Conservation (phyloP, 805 yeast genomes). For the Spathaspora passalidarum region DNA sequence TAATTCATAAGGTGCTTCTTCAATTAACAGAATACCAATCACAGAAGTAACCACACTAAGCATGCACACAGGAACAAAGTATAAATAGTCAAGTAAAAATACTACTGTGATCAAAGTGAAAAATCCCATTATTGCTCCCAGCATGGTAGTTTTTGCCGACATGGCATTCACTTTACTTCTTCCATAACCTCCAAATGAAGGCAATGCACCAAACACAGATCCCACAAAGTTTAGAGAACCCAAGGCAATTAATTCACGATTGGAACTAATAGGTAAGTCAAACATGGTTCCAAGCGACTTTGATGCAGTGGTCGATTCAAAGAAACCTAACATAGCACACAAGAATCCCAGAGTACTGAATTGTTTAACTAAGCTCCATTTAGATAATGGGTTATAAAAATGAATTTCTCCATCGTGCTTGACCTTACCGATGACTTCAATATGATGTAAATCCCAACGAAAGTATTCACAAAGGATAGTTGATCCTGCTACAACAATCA, state of each 20-base stretch:
- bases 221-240: conserved; percentile 72
- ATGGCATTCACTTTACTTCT: conserved; percentile 85
- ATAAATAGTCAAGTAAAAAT: conserved; percentile 59
- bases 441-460: conserved; percentile 52
- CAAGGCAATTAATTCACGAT: conserved; percentile 86
- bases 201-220: conserved; percentile 68
- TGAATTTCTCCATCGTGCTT: conserved; percentile 45
- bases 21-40: conserved; percentile 62
- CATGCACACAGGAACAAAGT: conserved; percentile 74
- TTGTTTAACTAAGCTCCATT: conserved; percentile 44
- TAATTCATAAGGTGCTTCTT: conserved; percentile 81
- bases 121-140: conserved; percentile 82
- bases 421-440: conserved; percentile 70
- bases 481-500: conserved; percentile 64
- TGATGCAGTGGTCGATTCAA: conserved; percentile 91
- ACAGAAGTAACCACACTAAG: conserved; percentile 76
- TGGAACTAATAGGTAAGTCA: conserved; percentile 72
- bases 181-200: conserved; percentile 96
- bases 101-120: conserved; percentile 64
- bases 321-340: conserved; percentile 83
- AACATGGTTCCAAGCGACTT: conserved; percentile 77
- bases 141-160: conserved; percentile 76
- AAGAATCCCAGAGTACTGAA: conserved; percentile 68
- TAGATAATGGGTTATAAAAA: conserved; percentile 56
- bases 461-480: conserved; percentile 49